Percentiles rank a stretch among this genome's conserved stretches.
Evolutionary conservation across 441 rosid species (phyloP).

Genomic region (Euphorbia celastroides): DNA sequence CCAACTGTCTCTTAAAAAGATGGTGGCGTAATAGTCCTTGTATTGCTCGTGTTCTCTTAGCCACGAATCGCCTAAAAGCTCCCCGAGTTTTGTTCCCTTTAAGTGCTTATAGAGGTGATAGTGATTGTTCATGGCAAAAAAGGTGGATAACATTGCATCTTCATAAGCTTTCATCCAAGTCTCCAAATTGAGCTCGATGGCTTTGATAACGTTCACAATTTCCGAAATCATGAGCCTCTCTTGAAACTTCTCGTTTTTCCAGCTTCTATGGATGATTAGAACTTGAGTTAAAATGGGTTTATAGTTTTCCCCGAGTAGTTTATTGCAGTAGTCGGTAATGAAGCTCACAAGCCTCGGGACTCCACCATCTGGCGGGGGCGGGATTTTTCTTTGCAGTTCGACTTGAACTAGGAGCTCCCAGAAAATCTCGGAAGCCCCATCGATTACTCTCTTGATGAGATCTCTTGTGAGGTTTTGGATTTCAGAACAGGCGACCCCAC

Average conservation of each 20-base stretch:
- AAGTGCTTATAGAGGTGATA: constrained; percentile 80
- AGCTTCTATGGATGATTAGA: constrained; percentile 78
- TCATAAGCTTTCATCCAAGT: constrained; percentile 75
- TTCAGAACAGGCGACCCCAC: constrained; percentile 84
- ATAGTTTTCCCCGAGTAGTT: constrained; percentile 73
- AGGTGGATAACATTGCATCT: constrained; percentile 47
- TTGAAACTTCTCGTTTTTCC: constrained; percentile 89
- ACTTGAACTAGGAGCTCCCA: constrained; percentile 93
- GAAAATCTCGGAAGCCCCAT: constrained; percentile 87
- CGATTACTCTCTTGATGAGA: constrained; percentile 79
- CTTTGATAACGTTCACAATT: constrained; percentile 58
- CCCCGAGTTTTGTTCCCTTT: constrained; percentile 79
- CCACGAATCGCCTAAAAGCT: constrained; percentile 79
- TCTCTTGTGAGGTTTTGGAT: constrained; percentile 93
- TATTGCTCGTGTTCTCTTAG: constrained; percentile 77
- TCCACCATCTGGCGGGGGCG: constrained; percentile 75
- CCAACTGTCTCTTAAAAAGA: constrained; percentile 84
- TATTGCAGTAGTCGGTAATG: constrained; percentile 82
- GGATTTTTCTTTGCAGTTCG: constrained; percentile 69
- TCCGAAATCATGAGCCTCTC: constrained; percentile 68
- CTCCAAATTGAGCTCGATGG: constrained; percentile 68
- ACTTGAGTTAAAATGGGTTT: constrained; percentile 75
- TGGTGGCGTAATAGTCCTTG: constrained; percentile 60
- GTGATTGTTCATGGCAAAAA: constrained; percentile 88
- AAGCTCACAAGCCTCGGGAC: constrained; percentile 77